Percentiles rank a stretch among this genome's conserved stretches.
These are phyloP conservation scores for Boletus smithii DNA, from an alignment of 1,284 basidiomycete genomes.

Conservation along the genomic window DNA sequence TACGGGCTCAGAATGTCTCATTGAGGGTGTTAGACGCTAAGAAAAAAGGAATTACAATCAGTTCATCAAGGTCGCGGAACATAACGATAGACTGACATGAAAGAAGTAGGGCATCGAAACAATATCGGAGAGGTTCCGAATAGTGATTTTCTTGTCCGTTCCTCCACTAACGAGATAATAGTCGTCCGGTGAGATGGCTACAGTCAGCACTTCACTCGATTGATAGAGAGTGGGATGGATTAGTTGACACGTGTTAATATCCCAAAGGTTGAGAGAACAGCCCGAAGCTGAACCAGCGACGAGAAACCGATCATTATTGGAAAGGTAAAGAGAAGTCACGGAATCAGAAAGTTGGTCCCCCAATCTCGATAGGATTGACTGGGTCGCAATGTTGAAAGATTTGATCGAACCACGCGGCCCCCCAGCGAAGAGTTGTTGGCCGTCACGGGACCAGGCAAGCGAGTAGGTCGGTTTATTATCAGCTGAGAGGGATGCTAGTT, in stretches of 20 bases:
- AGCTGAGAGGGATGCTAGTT: not conserved
- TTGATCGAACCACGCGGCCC: constrained; percentile 1
- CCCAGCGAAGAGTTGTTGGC: constrained; percentile 7
- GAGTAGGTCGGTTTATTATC: not conserved
- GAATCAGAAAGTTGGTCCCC: not conserved
- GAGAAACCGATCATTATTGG: constrained; percentile 9
- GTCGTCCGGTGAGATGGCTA: not conserved
- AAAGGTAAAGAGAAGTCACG: constrained; percentile 5
- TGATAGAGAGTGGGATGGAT: too few species aligned
- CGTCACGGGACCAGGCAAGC: constrained; percentile 10
- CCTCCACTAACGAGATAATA: not conserved
- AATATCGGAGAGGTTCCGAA: not conserved
- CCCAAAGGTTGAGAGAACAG: too few species aligned
- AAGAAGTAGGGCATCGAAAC: not conserved
- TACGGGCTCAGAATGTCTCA: constrained; percentile 2
- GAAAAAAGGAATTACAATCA: too few species aligned
- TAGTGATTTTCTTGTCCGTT: not conserved
- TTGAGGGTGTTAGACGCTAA: too few species aligned
- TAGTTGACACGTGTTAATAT: too few species aligned
- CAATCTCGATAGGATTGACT: too few species aligned
- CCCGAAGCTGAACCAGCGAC: constrained; percentile 4
- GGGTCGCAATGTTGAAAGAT: not conserved
- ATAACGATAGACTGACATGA: constrained; percentile 1
- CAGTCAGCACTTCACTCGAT: too few species aligned
- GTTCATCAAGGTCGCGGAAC: too few species aligned